Evolutionary conservation across 2,329 filamentous ascomycete genomes (phyloP).

Genomic region (Madurella mycetomatis): DNA sequence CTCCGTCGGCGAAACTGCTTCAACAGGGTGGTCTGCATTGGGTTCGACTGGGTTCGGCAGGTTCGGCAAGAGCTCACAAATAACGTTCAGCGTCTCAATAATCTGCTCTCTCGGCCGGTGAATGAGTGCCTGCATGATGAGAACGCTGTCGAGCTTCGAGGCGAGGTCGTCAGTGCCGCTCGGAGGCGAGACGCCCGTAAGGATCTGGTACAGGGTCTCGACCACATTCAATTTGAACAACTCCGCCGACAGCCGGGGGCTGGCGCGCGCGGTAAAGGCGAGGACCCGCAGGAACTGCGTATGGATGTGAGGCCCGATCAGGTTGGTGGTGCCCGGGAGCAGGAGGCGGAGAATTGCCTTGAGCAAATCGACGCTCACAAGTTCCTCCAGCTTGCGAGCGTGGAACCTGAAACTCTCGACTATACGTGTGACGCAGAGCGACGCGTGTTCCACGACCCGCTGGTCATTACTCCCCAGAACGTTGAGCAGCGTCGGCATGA

Average conservation of each 20-base stretch:
- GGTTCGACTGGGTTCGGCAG: slow-evolving; percentile 55
- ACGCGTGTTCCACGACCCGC: slow-evolving; percentile 93
- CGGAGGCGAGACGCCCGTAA: slow-evolving; percentile 92
- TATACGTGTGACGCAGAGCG: slow-evolving; percentile 89
- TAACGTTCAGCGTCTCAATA: slow-evolving; percentile 93
- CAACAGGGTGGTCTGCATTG: slow-evolving; percentile 40
- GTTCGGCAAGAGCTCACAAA: slow-evolving; percentile 86
- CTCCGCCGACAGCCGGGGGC: slow-evolving; percentile 80
- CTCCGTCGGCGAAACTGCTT: slow-evolving; percentile 37
- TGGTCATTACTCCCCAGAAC: slow-evolving; percentile 91
- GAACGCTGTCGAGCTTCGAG: slow-evolving; percentile 87
- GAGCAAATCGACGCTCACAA: slow-evolving; percentile 84
- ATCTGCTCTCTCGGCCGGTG: slow-evolving; percentile 94
- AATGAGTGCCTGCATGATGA: slow-evolving; percentile 98
- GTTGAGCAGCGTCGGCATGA: slow-evolving; percentile 92
- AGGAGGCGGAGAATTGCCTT: slow-evolving; percentile 80
- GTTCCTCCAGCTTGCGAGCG: slow-evolving; percentile 80
- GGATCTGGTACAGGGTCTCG: slow-evolving; percentile 93
- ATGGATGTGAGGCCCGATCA: slow-evolving; percentile 90
- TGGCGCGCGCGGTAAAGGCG: slow-evolving; percentile 84
- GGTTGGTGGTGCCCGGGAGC: slow-evolving; percentile 88
- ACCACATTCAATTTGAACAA: slow-evolving; percentile 95
- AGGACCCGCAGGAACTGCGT: slow-evolving; percentile 93
- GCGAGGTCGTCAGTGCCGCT: slow-evolving; percentile 70
- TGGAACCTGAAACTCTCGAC: slow-evolving; percentile 95